A percentile compares a stretch with the other conserved stretches of the same genome.
Evolutionary conservation across 257 asterid genomes (phyloP).

Genomic region (Solanum tarapatanum): DNA sequence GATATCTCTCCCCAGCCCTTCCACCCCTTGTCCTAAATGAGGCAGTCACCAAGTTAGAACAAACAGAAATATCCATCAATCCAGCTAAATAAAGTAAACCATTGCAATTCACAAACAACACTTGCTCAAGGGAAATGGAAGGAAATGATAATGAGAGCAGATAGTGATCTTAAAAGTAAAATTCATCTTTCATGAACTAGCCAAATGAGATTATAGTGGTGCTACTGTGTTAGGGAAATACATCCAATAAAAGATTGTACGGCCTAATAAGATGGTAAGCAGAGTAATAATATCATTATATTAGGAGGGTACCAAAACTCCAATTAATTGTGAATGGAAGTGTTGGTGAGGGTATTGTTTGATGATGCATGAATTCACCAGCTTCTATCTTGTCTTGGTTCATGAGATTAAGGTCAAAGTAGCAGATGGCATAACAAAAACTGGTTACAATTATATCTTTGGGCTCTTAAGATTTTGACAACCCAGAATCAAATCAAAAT

Average conservation of each 20-base stretch:
- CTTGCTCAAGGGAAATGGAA: neutral
- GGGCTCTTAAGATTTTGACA: neutral
- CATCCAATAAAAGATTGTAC: neutral
- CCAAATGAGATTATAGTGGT: neutral
- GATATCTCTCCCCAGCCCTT: constrained; percentile 99
- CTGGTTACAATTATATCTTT: neutral
- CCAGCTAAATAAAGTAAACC: neutral
- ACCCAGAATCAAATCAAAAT: neutral
- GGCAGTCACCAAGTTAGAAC: neutral
- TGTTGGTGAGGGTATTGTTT: neutral
- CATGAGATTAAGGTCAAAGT: neutral
- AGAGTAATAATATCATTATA: neutral
- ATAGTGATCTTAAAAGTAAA: neutral
- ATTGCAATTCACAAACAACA: neutral
- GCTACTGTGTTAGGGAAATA: neutral
- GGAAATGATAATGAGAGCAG: neutral
- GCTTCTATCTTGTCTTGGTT: neutral
- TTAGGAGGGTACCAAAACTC: neutral
- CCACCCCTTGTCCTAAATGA: constrained; percentile 71
- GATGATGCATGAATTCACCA: neutral
- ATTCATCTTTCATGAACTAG: neutral
- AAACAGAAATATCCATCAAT: neutral
- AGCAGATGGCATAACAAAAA: neutral
- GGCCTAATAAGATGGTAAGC: neutral
- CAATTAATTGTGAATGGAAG: neutral